A percentile compares a stretch with the other conserved stretches of the same genome.
These are phyloP conservation scores for Daldinia loculata DNA, from an alignment of 495 filamentous ascomycete genomes.

Conservation along the genomic window DNA sequence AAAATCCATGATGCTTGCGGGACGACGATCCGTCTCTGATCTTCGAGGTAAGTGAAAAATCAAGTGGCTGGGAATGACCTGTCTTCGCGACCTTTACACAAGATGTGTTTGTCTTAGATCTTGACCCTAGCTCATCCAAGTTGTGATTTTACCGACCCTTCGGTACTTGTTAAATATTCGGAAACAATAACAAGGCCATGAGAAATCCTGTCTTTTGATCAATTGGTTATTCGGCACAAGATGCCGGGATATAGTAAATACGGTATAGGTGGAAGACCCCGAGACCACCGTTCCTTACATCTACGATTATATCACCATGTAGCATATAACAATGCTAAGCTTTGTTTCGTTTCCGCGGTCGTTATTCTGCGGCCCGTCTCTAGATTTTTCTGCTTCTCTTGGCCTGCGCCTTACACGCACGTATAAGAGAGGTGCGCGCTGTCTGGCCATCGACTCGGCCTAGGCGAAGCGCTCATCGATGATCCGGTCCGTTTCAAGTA, in stretches of 20 bases:
- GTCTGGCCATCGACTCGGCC: slow-evolving; percentile 17
- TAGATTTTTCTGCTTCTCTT: background rate
- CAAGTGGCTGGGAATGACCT: slow-evolving; percentile 35
- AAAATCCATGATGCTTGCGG: slow-evolving; percentile 14
- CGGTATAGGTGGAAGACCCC: slow-evolving; percentile 1
- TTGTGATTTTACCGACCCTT: background rate
- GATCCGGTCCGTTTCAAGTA: slow-evolving; percentile 31
- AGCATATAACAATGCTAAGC: slow-evolving; percentile 15
- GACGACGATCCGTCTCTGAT: slow-evolving; percentile 24
- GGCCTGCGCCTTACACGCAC: slow-evolving; percentile 5
- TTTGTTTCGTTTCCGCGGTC: slow-evolving; percentile 39
- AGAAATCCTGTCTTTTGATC: background rate
- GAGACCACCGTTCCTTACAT: background rate
- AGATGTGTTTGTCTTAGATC: slow-evolving; percentile 13
- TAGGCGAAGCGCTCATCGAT: slow-evolving; percentile 36
- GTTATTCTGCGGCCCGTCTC: slow-evolving; percentile 25
- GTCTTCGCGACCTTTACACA: slow-evolving; percentile 8
- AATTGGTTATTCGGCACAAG: slow-evolving; percentile 22
- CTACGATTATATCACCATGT: background rate
- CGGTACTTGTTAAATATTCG: slow-evolving; percentile 5
- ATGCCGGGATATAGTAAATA: slow-evolving; percentile 20
- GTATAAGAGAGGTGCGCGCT: slow-evolving; percentile 8
- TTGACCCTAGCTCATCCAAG: background rate
- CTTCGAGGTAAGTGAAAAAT: slow-evolving; percentile 14
- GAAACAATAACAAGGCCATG: background rate